These are phyloP conservation scores for Talaromyces sp. DNA, from an alignment of 2,329 filamentous ascomycete genomes.

Conservation along the genomic window DNA sequence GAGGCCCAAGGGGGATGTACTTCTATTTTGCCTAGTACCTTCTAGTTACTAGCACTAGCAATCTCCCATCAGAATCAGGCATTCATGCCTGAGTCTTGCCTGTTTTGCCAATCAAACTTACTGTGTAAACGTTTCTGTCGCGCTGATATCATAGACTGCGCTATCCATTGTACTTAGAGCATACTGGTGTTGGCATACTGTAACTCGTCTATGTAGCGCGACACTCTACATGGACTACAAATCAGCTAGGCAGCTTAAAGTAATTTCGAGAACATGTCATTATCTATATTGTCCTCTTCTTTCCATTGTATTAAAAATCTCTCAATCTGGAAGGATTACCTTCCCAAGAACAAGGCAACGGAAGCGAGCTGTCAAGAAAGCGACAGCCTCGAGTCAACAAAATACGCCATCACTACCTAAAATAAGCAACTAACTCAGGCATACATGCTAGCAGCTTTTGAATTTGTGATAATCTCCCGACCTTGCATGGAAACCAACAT, in stretches of 20 bases:
- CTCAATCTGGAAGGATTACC: neutral
- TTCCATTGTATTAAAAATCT: neutral
- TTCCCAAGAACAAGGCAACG: neutral
- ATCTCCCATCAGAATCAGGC: slow-evolving; percentile 4
- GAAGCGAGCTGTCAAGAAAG: neutral
- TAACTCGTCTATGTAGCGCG: neutral
- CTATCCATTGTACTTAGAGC: neutral
- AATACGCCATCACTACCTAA: neutral
- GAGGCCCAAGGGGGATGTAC: neutral
- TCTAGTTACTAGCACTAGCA: neutral
- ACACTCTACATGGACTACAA: neutral
- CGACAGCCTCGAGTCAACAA: neutral
- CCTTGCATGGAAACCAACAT: slow-evolving; percentile 7
- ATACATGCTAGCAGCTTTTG: neutral
- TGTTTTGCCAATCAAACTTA: neutral
- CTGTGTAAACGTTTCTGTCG: neutral
- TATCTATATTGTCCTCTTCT: neutral
- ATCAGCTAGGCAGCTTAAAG: neutral
- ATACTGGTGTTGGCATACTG: neutral
- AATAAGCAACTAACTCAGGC: neutral
- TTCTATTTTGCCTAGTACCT: neutral
- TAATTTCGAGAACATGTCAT: too few relatives aligned
- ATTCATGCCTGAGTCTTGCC: slow-evolving; percentile 10
- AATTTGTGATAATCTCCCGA: slow-evolving; percentile 3
- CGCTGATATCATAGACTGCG: neutral